Evolutionary conservation across 2,329 filamentous ascomycete genomes (phyloP), one percentile per base, ranked within the genome.

Genomic region (Monosporascus sp.): DNA sequence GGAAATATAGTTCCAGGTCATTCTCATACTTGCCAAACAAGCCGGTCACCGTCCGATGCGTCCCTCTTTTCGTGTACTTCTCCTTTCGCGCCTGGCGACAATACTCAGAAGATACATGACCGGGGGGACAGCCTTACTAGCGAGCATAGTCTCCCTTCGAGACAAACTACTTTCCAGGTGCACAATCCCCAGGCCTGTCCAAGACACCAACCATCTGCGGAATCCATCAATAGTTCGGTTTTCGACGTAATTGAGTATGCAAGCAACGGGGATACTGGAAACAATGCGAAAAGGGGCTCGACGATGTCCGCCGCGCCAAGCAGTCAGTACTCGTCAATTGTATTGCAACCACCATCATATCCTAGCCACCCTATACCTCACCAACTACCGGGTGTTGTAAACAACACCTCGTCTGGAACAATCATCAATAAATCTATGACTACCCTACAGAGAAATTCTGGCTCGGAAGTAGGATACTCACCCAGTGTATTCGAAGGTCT

Each of bases 211-310:
- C 65, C 62, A 11, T 71, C 69, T 25, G 67, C 64, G 36, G 70
- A 72, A 45, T 71, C 68, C 5, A 60, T 67, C 22, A 68, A 68
- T 48, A 70, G 68, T 51, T 71, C 68, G 3, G 60, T 70, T 25
- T 68, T 70, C 41, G 68, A 70, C 27, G 51, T 65, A 11, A 58
- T 68, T 25, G 65, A 65, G 18, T 62, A 61, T 25, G 59, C 65
- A 45, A 63, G 58, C 31, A 50, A 57, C 9, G 52, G 55, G 36
- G 66, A 53, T 37, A 58, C 57, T 18, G 49, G 57, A 20, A 49
- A 54, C 31, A 54, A 56, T 7, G 45, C 57, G 17, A 56, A 62
- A 39, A 60, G 63, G 34, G 55, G 58, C 14, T 62, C 55, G 20
- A 42, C 52, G 5, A 51, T 57, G 44, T 56, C 58, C 25, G 38